Conservation (phyloP, 257 asterid species). For the Solanum rostratum region DNA sequence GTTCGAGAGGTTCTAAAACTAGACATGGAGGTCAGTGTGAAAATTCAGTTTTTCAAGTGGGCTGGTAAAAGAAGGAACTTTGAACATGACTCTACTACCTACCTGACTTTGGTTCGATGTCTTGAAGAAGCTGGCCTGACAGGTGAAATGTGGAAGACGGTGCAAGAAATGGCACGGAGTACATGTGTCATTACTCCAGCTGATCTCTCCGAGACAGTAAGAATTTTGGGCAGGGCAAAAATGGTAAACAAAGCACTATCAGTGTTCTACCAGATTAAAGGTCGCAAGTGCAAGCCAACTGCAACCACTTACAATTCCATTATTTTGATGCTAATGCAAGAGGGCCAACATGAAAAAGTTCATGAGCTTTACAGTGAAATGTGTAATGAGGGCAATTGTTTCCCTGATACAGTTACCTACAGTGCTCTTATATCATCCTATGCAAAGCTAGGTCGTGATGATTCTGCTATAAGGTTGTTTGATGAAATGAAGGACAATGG, state of each 20-base stretch:
- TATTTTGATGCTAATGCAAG: constrained; percentile 80
- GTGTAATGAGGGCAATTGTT: constrained; percentile 67
- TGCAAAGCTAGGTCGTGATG: constrained; percentile 52
- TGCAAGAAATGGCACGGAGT: constrained; percentile 70
- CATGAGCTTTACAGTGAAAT: constrained; percentile 79
- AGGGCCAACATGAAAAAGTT: constrained; percentile 72
- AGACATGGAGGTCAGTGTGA: constrained; percentile 69
- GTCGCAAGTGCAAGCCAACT: constrained; percentile 68
- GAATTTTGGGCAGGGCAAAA: constrained; percentile 55
- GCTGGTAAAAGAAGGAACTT: constrained; percentile 77
- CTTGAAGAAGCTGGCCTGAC: constrained; percentile 53
- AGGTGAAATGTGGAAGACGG: constrained; percentile 74
- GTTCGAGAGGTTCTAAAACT: constrained; percentile 69
- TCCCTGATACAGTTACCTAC: constrained; percentile 72
- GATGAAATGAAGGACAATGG: constrained; percentile 85
- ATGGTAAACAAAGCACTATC: constrained; percentile 74
- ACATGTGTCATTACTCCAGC: constrained; percentile 42
- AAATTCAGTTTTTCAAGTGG: constrained; percentile 80
- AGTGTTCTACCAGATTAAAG: constrained; percentile 62
- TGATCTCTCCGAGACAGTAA: constrained; percentile 55
- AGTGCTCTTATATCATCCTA: constrained; percentile 66
- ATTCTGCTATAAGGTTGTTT: constrained; percentile 60
- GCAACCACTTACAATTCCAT: constrained; percentile 71
- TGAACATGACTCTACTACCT: constrained; percentile 65
- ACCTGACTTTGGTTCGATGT: constrained; percentile 56